These are phyloP conservation scores for Pelargonium fulgidum DNA, from an alignment of 441 rosid genomes.

Conservation along the genomic window DNA sequence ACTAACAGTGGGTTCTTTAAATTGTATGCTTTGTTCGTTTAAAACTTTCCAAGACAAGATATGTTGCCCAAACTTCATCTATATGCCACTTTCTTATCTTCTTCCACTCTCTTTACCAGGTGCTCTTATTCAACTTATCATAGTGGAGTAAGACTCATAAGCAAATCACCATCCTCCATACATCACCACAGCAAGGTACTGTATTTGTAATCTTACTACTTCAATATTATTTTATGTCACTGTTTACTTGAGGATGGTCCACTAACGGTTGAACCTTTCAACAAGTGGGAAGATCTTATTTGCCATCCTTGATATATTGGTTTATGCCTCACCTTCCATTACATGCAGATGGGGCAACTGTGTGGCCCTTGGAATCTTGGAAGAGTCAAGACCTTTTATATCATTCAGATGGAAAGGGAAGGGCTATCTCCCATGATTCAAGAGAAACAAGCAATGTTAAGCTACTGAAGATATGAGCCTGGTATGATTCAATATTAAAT, in stretches of 20 bases:
- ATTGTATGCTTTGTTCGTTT: background rate
- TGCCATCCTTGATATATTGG: conserved; percentile 27
- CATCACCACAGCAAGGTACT: conserved; percentile 17
- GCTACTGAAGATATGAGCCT: conserved; percentile 1
- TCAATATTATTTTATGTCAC: conserved; percentile 3
- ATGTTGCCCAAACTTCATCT: background rate
- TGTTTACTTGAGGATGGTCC: conserved; percentile 17
- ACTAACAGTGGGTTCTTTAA: too few species aligned
- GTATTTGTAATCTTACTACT: conserved; percentile 16
- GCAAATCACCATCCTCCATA: conserved; percentile 5
- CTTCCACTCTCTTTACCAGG: background rate
- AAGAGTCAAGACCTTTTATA: conserved; percentile 21
- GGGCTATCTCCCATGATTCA: background rate
- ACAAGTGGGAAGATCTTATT: conserved; percentile 27
- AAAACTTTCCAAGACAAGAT: conserved; percentile 1
- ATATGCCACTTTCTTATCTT: too few species aligned
- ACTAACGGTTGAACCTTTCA: conserved; percentile 3
- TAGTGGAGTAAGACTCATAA: conserved; percentile 16
- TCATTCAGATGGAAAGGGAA: background rate
- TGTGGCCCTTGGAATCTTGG: conserved; percentile 20
- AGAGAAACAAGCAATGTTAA: background rate
- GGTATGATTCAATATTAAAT: background rate
- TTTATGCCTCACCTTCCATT: conserved; percentile 33
- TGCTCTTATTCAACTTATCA: conserved; percentile 1
- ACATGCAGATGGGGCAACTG: conserved; percentile 15